Conservation (phyloP, 371 early-diverging fungal species). For the Zopfochytrium polystomum region DNA sequence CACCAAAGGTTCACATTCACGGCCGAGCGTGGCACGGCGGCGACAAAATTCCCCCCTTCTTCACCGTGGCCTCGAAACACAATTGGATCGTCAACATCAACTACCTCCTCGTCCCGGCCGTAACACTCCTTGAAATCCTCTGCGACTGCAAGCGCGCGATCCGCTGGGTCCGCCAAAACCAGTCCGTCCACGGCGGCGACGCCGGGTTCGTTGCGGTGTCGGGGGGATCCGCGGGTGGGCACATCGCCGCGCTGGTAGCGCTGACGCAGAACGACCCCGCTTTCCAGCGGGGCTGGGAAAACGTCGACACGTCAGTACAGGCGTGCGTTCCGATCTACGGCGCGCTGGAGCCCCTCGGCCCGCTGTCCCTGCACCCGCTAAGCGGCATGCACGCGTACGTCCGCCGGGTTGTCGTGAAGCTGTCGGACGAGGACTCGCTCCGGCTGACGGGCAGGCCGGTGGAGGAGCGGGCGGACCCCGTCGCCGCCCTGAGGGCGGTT, state of each 20-base stretch:
- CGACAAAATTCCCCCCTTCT: slow-evolving; percentile 54
- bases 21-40: slow-evolving; percentile 62
- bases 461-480: slow-evolving; percentile 26
- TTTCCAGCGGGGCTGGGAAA: slow-evolving; percentile 71
- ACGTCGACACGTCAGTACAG: slow-evolving; percentile 63
- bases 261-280: slow-evolving; percentile 60
- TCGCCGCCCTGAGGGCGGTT: slow-evolving; percentile 1
- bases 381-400: slow-evolving; percentile 9
- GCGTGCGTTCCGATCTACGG: slow-evolving; percentile 30
- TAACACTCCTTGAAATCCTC: slow-evolving; percentile 62
- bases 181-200: slow-evolving; percentile 67
- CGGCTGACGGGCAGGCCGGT: slow-evolving; percentile 10
- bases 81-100: slow-evolving; percentile 63
- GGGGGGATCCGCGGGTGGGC: slow-evolving; percentile 71
- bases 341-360: slow-evolving; percentile 3
- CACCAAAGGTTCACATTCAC: slow-evolving; percentile 64
- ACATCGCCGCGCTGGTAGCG: slow-evolving; percentile 63
- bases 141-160: slow-evolving; percentile 71
- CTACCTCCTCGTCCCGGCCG: slow-evolving; percentile 58
- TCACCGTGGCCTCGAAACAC: slow-evolving; percentile 34
- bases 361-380: neutral
- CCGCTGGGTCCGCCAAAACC: slow-evolving; percentile 64
- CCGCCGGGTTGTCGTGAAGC: slow-evolving; percentile 8
- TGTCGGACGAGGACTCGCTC: slow-evolving; percentile 3
- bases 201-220: slow-evolving; percentile 61